Base-by-base conservation (phyloP, 495 filamentous ascomycete species). In the Xylaria curta region DNA sequence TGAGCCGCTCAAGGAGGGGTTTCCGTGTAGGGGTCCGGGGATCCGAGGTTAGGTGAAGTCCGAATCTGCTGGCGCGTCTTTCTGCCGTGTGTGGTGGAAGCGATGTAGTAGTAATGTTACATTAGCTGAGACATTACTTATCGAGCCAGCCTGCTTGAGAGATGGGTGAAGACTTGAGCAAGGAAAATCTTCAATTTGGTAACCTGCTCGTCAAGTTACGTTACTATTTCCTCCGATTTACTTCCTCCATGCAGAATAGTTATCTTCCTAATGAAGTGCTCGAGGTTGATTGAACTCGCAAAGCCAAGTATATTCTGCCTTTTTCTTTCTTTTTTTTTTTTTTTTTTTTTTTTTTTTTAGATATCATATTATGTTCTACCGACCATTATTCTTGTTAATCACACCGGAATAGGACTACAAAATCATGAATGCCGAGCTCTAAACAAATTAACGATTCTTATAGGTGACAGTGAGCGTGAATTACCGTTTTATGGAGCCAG, bases 1-100 rank as follows among this genome's bases (percentile, higher is more conserved):
- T 28, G 26, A 58, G 54, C 54, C 54, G 54, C 54, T 56, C 31
- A 19, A 59, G 56, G 56, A 60, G 58, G 58, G 58, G 58, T 60
- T 60, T 31, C 53, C 53, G 26, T 53, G 24, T 47, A 47, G 44
- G 42, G 44, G 17, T 47, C 49, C 49, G 49, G 26, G 49, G 49
- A 26, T 53, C 49, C 49, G 49, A 53, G 21, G 49, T 26, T 9
- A 21, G 21, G 19, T 24, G 47, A 51, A 51, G 49, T 24, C 21
- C 21, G 10, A 4, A 13, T 26, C 24, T 54, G 21, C 26, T 4
- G 24, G 15, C 53, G 26, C 26, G 5, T 13, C 28, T 31, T 31
- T 31, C 26, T 31, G 26, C 53, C 8, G 4, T 17, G 53, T 15
- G 24, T 28, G 10, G 12, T 15, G 24, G 24, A 54, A 28, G 24